These are phyloP conservation scores for Aegilops umbellulata DNA, from an alignment of 176 grass and related monocot genomes.

Conservation along the genomic window DNA sequence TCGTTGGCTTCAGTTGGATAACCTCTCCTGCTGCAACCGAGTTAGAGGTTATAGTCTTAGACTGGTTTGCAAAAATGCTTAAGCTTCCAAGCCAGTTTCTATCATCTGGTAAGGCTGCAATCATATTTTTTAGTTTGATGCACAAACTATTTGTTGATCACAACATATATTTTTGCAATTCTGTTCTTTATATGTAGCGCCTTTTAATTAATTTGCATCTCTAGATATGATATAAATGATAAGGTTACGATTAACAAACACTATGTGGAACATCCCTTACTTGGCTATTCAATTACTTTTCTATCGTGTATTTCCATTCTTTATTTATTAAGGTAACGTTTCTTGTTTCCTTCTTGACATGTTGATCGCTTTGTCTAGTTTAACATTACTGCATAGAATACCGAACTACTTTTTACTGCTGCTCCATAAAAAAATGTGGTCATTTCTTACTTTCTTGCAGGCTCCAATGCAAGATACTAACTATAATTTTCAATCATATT, in stretches of 20 bases:
- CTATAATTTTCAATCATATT: not conserved
- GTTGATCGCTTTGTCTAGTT: not conserved
- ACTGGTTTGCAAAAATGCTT: conserved; percentile 72
- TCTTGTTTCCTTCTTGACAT: conserved; percentile 6
- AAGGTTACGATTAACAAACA: not conserved
- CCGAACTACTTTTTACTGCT: not conserved
- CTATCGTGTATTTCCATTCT: not conserved
- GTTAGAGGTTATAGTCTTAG: conserved; percentile 69
- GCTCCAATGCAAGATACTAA: not conserved
- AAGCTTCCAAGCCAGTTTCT: conserved; percentile 50
- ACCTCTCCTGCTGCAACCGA: conserved; percentile 73
- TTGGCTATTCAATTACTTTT: not conserved
- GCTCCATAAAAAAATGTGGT: not conserved
- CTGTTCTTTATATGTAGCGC: not conserved
- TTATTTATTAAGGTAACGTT: not conserved
- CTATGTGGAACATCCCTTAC: not conserved
- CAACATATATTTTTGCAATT: not conserved
- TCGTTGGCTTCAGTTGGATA: conserved; percentile 83
- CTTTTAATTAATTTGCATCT: not conserved
- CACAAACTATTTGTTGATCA: conserved; percentile 14
- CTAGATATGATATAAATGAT: not conserved
- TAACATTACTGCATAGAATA: not conserved
- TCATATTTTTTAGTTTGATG: not conserved
- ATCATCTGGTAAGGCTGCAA: conserved; percentile 43
- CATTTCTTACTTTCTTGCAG: not conserved